Evolutionary conservation across 1,284 basidiomycete genomes (phyloP), one percentile per base, ranked within the genome.

Genomic region (Cerioporus squamosus): DNA sequence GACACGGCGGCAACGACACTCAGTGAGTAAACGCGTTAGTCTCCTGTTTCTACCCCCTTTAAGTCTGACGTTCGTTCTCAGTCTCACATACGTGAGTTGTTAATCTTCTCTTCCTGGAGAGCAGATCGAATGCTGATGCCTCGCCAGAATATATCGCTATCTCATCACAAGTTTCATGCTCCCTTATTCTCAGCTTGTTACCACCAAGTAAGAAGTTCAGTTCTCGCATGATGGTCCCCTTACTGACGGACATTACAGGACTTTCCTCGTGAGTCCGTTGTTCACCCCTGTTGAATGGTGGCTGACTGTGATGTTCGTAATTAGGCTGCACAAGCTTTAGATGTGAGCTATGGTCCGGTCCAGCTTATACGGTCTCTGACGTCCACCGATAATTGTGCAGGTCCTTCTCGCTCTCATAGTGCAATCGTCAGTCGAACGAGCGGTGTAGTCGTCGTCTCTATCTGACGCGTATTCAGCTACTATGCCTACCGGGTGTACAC

Each of bases 221-320:
- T 39, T 23, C 33, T 6, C 20, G 17, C 20, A 6, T 22, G 54
- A 55, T 42, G 17, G 44, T 26, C 9, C 44, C 22, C 33, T 36
- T 36, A 36, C 33, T 36, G 33, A 36, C 33, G 10, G 3, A 14
- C 9, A 10, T 36, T 36, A 10, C 33, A 79, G 77, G 39, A 70
- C 75, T 10, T 76, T 79, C 51, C 68, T 77, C 48, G 77, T 79
- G 58, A 70, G 77, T 63, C 18, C 63, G 4, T 59, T 31, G 53
- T 64, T 47, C 60, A 62, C 44, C 63, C n/a, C n/a, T n/a, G n/a
- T n/a, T n/a, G n/a, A n/a, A n/a, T n/a, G n/a, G 33, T 14, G 6
- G 12, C 33, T 36, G 12, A 36, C 33, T 15, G 33, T n/a, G 12
- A 2, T 14, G n/a, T 43, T 24, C 14, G 12, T 36, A 10, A 10